Evolutionary conservation across 2,329 filamentous ascomycete genomes (phyloP).

Genomic region (Zopfia rhizophila): DNA sequence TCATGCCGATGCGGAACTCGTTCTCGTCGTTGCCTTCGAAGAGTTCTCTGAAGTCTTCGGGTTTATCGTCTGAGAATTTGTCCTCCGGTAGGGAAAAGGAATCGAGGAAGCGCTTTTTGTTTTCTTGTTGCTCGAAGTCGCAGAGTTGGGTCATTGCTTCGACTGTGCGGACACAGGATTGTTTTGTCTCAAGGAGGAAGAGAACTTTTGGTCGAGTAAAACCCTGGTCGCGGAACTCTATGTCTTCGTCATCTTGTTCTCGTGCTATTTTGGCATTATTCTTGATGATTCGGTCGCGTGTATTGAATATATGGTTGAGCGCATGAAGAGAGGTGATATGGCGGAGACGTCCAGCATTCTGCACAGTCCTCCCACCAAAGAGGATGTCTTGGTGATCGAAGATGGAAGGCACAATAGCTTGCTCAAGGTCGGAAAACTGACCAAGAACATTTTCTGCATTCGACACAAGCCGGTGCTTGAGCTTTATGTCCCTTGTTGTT

Average conservation of each 20-base stretch:
- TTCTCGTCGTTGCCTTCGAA: conserved; percentile 97
- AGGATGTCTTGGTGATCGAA: conserved; percentile 87
- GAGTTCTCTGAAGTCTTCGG: conserved; percentile 86
- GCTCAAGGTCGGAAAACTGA: conserved; percentile 70
- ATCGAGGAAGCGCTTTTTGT: conserved; percentile 91
- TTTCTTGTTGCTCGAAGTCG: conserved; percentile 90
- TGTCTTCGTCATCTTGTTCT: conserved; percentile 67
- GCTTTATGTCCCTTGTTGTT: conserved; percentile 37
- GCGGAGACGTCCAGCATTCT: conserved; percentile 75
- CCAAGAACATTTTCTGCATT: conserved; percentile 45
- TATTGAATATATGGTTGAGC: conserved; percentile 93
- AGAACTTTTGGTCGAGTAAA: conserved; percentile 95
- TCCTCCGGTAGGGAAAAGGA: conserved; percentile 77
- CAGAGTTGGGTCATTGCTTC: conserved; percentile 80
- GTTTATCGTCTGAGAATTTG: conserved; percentile 76
- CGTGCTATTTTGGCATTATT: conserved; percentile 84
- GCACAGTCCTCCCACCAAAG: conserved; percentile 75
- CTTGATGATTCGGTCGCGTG: conserved; percentile 89
- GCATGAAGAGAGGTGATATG: conserved; percentile 82
- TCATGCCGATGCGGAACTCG: conserved; percentile 94
- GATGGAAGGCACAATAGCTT: conserved; percentile 74
- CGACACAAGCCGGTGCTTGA: conserved; percentile 45
- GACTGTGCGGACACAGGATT: conserved; percentile 82
- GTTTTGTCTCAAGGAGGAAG: conserved; percentile 87
- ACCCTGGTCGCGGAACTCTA: conserved; percentile 89